Percentiles rank a stretch among this genome's conserved stretches.
Conservation (phyloP, 805 yeast genomes). For the Priceomyces carsonii region DNA sequence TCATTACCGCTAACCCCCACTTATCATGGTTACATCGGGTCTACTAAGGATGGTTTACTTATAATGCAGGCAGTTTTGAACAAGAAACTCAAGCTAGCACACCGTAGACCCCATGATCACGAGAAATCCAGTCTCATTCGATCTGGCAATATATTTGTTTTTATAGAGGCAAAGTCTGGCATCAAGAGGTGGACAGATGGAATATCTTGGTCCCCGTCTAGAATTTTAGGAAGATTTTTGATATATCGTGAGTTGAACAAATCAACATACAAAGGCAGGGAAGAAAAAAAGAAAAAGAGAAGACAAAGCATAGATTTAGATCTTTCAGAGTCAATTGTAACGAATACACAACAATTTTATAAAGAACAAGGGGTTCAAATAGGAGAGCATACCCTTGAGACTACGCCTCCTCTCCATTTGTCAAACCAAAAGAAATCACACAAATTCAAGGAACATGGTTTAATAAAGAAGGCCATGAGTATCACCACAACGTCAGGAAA, state of each 20-base stretch:
- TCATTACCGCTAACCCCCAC: constrained; percentile 58
- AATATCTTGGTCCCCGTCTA: constrained; percentile 89
- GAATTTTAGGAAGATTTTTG: constrained; percentile 82
- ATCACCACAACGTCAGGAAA: constrained; percentile 47
- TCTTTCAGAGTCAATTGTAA: neutral
- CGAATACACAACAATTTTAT: too few relatives aligned
- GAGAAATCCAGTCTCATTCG: constrained; percentile 67
- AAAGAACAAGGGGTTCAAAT: too few relatives aligned
- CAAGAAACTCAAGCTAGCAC: constrained; percentile 58
- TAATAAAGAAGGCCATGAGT: constrained; percentile 81
- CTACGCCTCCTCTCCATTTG: constrained; percentile 11
- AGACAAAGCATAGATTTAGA: constrained; percentile 13
- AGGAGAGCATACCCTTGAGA: constrained; percentile 1
- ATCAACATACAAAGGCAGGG: constrained; percentile 43
- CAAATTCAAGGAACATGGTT: constrained; percentile 68
- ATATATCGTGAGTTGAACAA: constrained; percentile 69
- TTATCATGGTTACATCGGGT: constrained; percentile 72
- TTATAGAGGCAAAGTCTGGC: constrained; percentile 77
- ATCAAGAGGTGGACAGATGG: constrained; percentile 97
- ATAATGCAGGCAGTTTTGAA: constrained; percentile 78
- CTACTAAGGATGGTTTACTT: constrained; percentile 80
- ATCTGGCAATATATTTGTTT: constrained; percentile 82
- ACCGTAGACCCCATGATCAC: constrained; percentile 79
- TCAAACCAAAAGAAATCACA: constrained; percentile 14
- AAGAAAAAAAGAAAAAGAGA: constrained; percentile 41